Conservation (phyloP, 306 rosid genomes). For the Trifolium repens region DNA sequence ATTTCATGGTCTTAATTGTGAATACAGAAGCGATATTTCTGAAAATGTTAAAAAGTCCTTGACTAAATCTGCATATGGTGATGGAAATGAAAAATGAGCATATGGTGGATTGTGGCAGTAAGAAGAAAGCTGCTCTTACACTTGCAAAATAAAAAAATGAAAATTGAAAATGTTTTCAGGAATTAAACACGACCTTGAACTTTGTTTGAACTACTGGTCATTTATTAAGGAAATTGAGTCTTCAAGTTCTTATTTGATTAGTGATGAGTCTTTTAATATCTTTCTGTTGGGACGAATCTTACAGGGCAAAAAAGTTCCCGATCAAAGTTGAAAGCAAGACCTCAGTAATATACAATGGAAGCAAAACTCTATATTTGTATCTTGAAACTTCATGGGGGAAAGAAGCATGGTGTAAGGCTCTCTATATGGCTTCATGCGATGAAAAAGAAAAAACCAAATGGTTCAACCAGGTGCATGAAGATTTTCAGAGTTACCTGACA, state of each 20-base stretch:
- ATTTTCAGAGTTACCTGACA: constrained; percentile 69
- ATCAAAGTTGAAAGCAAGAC: constrained; percentile 80
- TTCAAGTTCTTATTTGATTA: constrained; percentile 44
- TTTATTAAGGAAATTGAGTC: constrained; percentile 30
- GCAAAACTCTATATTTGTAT: constrained; percentile 69
- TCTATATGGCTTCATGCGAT: constrained; percentile 75
- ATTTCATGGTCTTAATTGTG: neutral
- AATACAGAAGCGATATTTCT: neutral
- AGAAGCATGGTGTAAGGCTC: constrained; percentile 99
- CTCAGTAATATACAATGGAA: constrained; percentile 62
- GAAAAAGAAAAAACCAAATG: constrained; percentile 59
- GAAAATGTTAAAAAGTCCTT: neutral
- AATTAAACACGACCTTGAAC: neutral
- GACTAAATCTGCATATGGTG: neutral
- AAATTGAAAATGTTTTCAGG: neutral
- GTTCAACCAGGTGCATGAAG: constrained; percentile 69
- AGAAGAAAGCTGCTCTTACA: neutral
- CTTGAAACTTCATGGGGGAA: constrained; percentile 96
- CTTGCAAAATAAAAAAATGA: neutral
- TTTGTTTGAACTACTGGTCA: constrained; percentile 1
- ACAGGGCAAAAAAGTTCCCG: constrained; percentile 91
- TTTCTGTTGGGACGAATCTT: constrained; percentile 39
- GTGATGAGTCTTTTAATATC: constrained; percentile 19
- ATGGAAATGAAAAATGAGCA: neutral
- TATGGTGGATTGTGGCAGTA: neutral